Base-by-base conservation (phyloP, 108 stramenopile genomes). In the Discostella pseudostelligera region DNA sequence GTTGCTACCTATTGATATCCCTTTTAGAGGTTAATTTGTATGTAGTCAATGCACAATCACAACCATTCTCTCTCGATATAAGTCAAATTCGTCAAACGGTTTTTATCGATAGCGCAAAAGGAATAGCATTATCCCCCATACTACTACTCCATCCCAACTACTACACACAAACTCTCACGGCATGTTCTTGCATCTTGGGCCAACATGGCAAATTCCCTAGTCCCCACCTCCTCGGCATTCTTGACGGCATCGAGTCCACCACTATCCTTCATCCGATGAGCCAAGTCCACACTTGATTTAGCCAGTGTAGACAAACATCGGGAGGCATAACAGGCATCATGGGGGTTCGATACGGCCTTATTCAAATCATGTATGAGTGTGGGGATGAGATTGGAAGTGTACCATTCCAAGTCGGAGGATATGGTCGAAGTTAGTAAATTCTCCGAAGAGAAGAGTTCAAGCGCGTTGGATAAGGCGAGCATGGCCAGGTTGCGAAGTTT, bases 251-350 rank as follows among this genome's bases (percentile, higher is more conserved):
- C 70, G 11, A 57, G 60, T 25, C 71, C 81, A 10, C 62, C 71
- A 40, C 69, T 50, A 32, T 70, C 71, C 22, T 69, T 51, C 45
- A 87, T 76, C 10, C 60, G 48, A 1, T 46, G 22, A 2, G 53
- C 60, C n/a, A 81, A 80, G 8, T 62, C 43, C 10, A 63, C 54
- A 10, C 81, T 81, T 28, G 65, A 72, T 9, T 55, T 51, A 0
- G 81, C 70, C 13, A 88, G 53, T 14, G 62, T 67, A 10, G 59
- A 60, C 37, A 92, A 51, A 36, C 86, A 80, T 25, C 80, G 65
- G 13, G 74, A 64, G n/a, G 90, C 90, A 36, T 74, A 75, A 44
- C 74, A 83, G 10, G 90, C 87, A 50, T 84, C 79, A 67, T 80
- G 79, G n/a, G 87, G 81, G 37, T 65, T 54, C 5, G 35, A 53